Conservation (phyloP, 23 red algal species). For the Gracilaria gracilis region DNA sequence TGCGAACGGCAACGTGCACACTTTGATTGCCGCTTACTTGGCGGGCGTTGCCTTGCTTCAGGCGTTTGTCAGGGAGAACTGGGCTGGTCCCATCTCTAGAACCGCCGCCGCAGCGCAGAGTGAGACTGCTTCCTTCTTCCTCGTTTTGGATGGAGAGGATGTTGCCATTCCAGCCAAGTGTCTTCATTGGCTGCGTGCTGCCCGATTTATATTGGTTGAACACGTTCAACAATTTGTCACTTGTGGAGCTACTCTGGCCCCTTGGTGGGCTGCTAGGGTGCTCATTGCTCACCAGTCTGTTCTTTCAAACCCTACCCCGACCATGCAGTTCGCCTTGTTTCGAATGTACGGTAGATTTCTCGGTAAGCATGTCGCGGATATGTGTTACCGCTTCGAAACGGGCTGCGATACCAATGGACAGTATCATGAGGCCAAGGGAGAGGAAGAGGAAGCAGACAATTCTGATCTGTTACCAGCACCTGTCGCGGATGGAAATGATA, state of each 20-base stretch:
- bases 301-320: conserved; percentile 31
- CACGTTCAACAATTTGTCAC: conserved; percentile 25
- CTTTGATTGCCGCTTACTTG: conserved; percentile 42
- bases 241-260: conserved; percentile 31
- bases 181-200: conserved; percentile 48
- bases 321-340: conserved; percentile 32
- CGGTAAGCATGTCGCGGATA: conserved; percentile 43
- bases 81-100: conserved; percentile 42
- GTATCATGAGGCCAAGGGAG: not conserved
- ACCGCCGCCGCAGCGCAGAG: not conserved
- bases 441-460: conserved; percentile 18
- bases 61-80: conserved; percentile 54
- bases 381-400: conserved; percentile 6
- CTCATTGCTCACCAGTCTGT: conserved; percentile 44
- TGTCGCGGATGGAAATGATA: conserved; percentile 16
- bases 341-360: conserved; percentile 52
- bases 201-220: conserved; percentile 52
- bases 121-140: conserved; percentile 22
- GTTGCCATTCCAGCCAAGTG: conserved; percentile 17
- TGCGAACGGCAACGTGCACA: not conserved
- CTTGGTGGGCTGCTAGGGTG: conserved; percentile 71
- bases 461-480: conserved; percentile 25
- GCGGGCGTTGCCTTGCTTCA: conserved; percentile 59
- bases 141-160: conserved; percentile 61
- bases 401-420: not conserved